A percentile compares a stretch with the other conserved stretches of the same genome.
Evolutionary conservation across 164 flowering plant species (phyloP).

Genomic region (Saururus chinensis): DNA sequence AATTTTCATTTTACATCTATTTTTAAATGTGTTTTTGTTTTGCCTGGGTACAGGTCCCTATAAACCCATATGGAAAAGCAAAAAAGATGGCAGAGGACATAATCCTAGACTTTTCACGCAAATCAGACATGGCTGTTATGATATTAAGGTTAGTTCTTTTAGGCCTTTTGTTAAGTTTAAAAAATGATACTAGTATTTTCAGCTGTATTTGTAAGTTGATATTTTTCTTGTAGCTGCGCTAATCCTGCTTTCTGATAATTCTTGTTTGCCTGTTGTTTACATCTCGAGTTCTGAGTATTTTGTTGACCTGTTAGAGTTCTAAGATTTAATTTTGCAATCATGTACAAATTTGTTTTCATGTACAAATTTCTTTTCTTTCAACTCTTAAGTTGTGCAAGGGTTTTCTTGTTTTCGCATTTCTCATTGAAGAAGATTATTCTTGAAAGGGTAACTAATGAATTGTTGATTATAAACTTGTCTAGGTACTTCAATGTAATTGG

Average conservation of each 20-base stretch:
- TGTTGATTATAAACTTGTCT: background rate
- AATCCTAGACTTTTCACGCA: slow-evolving; percentile 77
- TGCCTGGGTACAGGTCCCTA: slow-evolving; percentile 49
- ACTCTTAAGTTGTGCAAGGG: too few relatives aligned
- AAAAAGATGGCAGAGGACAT: slow-evolving; percentile 99
- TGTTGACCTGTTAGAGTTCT: too few relatives aligned
- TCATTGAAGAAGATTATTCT: too few relatives aligned
- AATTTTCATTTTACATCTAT: too few relatives aligned
- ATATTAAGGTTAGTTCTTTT: slow-evolving; percentile 58
- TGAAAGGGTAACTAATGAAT: background rate
- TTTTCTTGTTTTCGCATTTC: too few relatives aligned
- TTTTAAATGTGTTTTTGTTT: background rate
- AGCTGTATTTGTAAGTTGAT: background rate
- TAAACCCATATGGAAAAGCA: slow-evolving; percentile 98
- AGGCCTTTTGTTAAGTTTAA: background rate
- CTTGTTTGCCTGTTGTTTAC: too few relatives aligned
- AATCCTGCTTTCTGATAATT: too few relatives aligned
- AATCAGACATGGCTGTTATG: slow-evolving; percentile 93
- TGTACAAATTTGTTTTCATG: too few relatives aligned
- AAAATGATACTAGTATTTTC: background rate
- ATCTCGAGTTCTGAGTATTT: too few relatives aligned
- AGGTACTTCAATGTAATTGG: slow-evolving; percentile 99
- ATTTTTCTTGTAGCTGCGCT: too few relatives aligned
- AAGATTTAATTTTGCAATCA: too few relatives aligned
- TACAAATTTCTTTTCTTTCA: too few relatives aligned